Evolutionary conservation across 169 alveolate species (phyloP), one percentile per base, ranked within the genome.

Genomic region (Prorocentrum cordatum): DNA sequence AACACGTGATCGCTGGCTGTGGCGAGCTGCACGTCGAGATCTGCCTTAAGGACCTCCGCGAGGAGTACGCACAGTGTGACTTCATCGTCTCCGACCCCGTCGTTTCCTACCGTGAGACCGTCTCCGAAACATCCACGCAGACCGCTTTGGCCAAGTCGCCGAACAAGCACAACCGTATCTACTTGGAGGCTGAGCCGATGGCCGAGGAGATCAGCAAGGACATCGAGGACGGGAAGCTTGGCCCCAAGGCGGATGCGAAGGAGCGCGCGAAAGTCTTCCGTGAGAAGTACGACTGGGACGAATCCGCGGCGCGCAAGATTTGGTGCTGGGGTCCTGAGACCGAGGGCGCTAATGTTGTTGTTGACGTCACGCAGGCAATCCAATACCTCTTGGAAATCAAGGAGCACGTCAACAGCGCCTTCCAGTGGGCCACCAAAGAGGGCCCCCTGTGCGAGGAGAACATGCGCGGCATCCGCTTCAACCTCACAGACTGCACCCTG

Each of bases 321-420:
- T 98, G 99, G 99, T 96, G 98, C 95, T 98, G 97, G 93, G 99
- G 99, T 29, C 99, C 99, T 61, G 99, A 98, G 79, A 96, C 98
- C 72, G 95, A 96, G 35, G 99, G 99, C 45, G 98, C 99, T 18
- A 98, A 98, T 94, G 91, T 98, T 77, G 94, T 98, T 83, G 98
- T 98, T 27, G 99, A 98, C 92, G 92, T 93, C 92, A 97, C 99
- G 35, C 95, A 97, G 88, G 99, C 99, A 87, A 97, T 96, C 64
- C 99, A 98, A 95, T 97, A 97, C 94, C 94, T 98, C 94, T 95
- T 96, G 94, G 99, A 98, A 95, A 97, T 98, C 79, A 97, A 97
- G 95, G 99, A 98, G 92, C 99, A 98, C 90, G 96, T 98, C 95
- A 98, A 97, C 95, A 94, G 98, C 80, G 99, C 99, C 82, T 97